Percentiles rank a stretch among this genome's conserved stretches.
Evolutionary conservation across 2,329 filamentous ascomycete species (phyloP).

Genomic region (Calonectria henricotiae): DNA sequence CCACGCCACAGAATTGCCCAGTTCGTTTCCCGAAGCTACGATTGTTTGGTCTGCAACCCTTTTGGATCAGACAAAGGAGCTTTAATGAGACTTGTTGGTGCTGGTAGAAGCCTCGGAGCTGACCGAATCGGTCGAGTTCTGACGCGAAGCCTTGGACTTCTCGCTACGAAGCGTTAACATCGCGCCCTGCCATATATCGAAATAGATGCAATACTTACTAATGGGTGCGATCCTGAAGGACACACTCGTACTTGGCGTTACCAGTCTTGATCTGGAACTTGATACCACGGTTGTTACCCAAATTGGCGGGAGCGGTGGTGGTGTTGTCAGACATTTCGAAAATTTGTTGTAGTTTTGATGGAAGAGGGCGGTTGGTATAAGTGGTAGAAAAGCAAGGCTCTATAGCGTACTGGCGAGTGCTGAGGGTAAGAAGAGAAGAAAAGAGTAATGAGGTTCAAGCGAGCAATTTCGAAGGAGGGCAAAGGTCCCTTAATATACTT

Average conservation of each 20-base stretch:
- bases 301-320: constrained; percentile 43
- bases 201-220: constrained; percentile 59
- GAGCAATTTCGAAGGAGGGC: constrained; percentile 14
- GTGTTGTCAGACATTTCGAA: constrained; percentile 47
- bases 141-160: constrained; percentile 60
- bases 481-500: constrained; percentile 49
- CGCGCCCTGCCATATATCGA: neutral
- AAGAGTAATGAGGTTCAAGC: constrained; percentile 12
- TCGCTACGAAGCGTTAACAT: constrained; percentile 56
- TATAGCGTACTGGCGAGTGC: neutral
- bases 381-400: constrained; percentile 21
- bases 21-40: neutral
- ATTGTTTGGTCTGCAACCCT: constrained; percentile 3
- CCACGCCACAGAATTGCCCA: constrained; percentile 26
- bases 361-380: constrained; percentile 36
- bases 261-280: constrained; percentile 66
- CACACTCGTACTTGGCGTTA: constrained; percentile 59
- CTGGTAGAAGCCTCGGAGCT: constrained; percentile 53
- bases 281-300: constrained; percentile 62
- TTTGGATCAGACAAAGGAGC: neutral
- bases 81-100: constrained; percentile 48
- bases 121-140: constrained; percentile 58
- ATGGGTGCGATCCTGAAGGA: constrained; percentile 62
- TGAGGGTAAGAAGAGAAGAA: constrained; percentile 10
- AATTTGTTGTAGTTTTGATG: constrained; percentile 21